Evolutionary conservation across 208 protist genomes (phyloP).

Genomic region (Leishmania major): DNA sequence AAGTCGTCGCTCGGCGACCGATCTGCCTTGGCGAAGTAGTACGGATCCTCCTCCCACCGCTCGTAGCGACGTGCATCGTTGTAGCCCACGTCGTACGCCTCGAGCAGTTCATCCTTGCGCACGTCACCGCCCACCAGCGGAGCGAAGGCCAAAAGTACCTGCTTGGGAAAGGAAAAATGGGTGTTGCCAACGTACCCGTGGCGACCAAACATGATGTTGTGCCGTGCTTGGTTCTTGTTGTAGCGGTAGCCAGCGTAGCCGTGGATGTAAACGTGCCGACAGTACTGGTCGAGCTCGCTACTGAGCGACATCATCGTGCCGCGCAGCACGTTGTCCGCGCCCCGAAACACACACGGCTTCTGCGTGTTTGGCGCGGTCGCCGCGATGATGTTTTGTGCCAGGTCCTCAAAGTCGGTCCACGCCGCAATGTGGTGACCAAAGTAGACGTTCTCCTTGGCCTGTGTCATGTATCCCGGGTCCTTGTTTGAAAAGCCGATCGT

Average conservation of each 20-base stretch:
- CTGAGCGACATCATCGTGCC: slow-evolving; percentile 90
- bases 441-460: slow-evolving; percentile 80
- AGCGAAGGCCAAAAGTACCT: slow-evolving; percentile 73
- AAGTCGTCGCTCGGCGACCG: slow-evolving; percentile 82
- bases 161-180: slow-evolving; percentile 74
- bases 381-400: slow-evolving; percentile 84
- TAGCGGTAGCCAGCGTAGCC: slow-evolving; percentile 79
- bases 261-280: slow-evolving; percentile 90
- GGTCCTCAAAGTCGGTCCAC: slow-evolving; percentile 75
- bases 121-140: slow-evolving; percentile 56
- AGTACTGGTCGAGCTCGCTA: slow-evolving; percentile 90
- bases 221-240: slow-evolving; percentile 81
- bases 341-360: slow-evolving; percentile 85
- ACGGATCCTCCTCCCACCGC: slow-evolving; percentile 92
- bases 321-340: slow-evolving; percentile 86
- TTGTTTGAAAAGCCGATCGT: slow-evolving; percentile 88
- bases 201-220: slow-evolving; percentile 87
- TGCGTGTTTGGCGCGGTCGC: slow-evolving; percentile 85
- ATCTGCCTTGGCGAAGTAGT: slow-evolving; percentile 87
- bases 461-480: slow-evolving; percentile 84
- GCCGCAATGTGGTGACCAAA: slow-evolving; percentile 91
- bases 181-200: slow-evolving; percentile 88
- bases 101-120: slow-evolving; percentile 63
- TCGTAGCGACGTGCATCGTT: slow-evolving; percentile 87
- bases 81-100: slow-evolving; percentile 87